Conservation (phyloP, 805 yeast species). For the Suhomyces kilbournensis region DNA sequence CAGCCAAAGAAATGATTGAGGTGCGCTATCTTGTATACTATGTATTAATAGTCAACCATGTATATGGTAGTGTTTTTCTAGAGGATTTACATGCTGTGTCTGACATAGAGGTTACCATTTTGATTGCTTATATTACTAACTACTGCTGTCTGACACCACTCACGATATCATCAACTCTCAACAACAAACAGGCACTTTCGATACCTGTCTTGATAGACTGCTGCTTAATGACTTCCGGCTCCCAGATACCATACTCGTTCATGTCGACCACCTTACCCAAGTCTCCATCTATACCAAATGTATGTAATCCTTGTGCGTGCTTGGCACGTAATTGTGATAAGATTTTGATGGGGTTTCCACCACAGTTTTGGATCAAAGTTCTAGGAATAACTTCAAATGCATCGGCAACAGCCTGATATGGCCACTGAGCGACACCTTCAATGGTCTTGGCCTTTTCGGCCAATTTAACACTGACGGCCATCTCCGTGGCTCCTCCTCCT, state of each 20-base stretch:
- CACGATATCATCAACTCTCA: conserved; percentile 97
- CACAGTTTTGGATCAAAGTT: conserved; percentile 95
- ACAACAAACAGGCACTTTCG: conserved; percentile 90
- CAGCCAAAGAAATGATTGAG: not conserved
- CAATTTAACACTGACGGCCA: conserved; percentile 90
- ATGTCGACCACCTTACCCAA: conserved; percentile 91
- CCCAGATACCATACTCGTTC: conserved; percentile 97
- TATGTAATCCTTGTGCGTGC: conserved; percentile 84
- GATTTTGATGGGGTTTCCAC: conserved; percentile 90
- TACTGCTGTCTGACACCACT: conserved; percentile 78
- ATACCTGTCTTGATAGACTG: conserved; percentile 97
- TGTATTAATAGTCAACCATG: not conserved
- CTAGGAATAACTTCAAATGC: conserved; percentile 98
- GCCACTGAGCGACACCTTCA: conserved; percentile 97
- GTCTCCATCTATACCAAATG: conserved; percentile 94
- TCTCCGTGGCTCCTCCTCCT: conserved; percentile 99
- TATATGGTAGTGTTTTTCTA: not conserved
- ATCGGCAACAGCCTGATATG: conserved; percentile 97
- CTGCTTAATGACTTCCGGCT: conserved; percentile 96
- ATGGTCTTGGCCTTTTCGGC: conserved; percentile 88
- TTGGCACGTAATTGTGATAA: conserved; percentile 91
- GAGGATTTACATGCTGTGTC: not conserved
- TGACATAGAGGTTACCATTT: not conserved
- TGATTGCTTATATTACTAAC: conserved; percentile 7
- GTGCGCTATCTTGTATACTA: not conserved